These are phyloP conservation scores for Trametes hirsuta DNA, from an alignment of 1,284 basidiomycete species.

Conservation along the genomic window DNA sequence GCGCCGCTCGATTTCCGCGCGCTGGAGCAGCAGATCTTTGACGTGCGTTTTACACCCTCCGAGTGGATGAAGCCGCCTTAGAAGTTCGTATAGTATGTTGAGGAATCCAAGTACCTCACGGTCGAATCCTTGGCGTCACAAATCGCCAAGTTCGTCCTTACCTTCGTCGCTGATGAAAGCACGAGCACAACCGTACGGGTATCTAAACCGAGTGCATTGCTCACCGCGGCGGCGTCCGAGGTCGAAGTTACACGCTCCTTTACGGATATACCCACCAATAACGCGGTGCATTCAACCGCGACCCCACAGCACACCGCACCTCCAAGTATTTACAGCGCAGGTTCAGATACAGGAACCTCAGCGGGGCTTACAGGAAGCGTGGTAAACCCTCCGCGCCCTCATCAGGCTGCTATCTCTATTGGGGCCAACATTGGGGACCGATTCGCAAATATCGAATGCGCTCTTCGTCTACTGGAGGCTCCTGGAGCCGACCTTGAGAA, in stretches of 20 bases:
- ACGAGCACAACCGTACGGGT: conserved; percentile 60
- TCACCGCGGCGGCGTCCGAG: conserved; percentile 67
- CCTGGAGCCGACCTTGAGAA: conserved; percentile 37
- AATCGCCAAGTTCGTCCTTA: conserved; percentile 52
- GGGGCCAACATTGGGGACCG: conserved; percentile 93
- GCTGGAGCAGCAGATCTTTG: conserved; percentile 42
- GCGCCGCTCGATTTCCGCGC: conserved; percentile 42
- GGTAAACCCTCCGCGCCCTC: conserved; percentile 12
- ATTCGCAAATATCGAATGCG: conserved; percentile 82
- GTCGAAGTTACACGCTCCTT: conserved; percentile 58
- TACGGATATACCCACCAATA: conserved; percentile 34
- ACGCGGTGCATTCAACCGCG: not conserved
- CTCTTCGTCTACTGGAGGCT: conserved; percentile 63
- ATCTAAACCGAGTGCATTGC: conserved; percentile 78
- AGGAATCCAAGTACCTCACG: conserved; percentile 62
- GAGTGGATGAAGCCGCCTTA: conserved; percentile 1
- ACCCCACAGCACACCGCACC: not conserved
- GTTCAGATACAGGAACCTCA: not conserved
- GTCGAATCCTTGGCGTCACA: conserved; percentile 75
- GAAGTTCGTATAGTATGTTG: conserved; percentile 38
- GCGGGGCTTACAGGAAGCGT: not conserved
- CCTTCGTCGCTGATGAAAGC: conserved; percentile 24
- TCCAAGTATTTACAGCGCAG: not conserved
- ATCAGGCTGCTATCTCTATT: conserved; percentile 72
- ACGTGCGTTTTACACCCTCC: conserved; percentile 38